Conservation (phyloP, 345 rosid genomes). For the Corymbia maculata region DNA sequence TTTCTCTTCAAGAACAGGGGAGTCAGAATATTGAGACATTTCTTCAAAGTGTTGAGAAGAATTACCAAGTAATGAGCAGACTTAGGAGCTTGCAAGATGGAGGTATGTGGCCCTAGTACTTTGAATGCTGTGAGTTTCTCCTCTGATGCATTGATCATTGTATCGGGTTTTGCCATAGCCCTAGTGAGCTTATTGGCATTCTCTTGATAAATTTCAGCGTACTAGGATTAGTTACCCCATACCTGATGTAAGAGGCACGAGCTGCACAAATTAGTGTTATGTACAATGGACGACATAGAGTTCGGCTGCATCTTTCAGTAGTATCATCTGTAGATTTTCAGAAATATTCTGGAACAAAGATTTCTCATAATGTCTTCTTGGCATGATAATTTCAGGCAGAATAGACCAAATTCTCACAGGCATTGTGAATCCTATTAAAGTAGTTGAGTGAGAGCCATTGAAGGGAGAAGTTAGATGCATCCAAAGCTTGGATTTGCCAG, state of each 20-base stretch:
- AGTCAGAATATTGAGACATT: conserved; percentile 32
- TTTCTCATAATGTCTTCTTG: background rate
- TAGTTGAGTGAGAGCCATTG: background rate
- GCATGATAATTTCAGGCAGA: background rate
- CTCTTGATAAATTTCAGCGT: background rate
- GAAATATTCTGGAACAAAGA: background rate
- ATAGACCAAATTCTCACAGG: background rate
- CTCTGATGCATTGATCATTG: background rate
- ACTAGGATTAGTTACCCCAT: background rate
- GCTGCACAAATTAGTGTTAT: background rate
- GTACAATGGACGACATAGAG: background rate
- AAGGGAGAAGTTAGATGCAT: background rate
- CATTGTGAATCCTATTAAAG: background rate
- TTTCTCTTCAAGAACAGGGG: conserved; percentile 37
- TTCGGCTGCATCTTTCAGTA: background rate
- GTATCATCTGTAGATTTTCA: background rate
- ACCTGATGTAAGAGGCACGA: background rate
- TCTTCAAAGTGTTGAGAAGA: conserved; percentile 55
- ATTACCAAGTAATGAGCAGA: conserved; percentile 40
- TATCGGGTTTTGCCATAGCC: background rate
- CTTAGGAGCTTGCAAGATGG: conserved; percentile 54
- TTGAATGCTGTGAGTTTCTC: background rate
- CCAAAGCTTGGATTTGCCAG: background rate
- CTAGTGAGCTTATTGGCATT: background rate
- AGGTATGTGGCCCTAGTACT: conserved; percentile 23